Conservation (phyloP, 257 asterid genomes). For the Dorcoceras hygrometricum region DNA sequence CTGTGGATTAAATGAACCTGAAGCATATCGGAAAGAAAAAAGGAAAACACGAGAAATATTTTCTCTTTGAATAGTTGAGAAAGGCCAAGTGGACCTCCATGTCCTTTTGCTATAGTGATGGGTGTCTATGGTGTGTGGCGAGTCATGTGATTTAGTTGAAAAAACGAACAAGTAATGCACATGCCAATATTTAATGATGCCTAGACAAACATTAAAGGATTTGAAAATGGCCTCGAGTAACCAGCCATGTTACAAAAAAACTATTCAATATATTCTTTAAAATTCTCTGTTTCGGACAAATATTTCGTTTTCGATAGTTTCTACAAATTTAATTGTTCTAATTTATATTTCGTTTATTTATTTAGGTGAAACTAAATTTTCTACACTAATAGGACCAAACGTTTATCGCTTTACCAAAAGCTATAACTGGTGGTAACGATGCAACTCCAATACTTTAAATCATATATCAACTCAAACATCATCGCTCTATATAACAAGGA, state of each 20-base stretch:
- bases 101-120: background rate
- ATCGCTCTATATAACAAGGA: no score
- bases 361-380: no score
- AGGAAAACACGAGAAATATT: no score
- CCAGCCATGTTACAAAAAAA: background rate
- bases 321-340: background rate
- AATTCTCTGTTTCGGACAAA: background rate
- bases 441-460: no score
- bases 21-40: no score
- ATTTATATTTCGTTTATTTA: no score
- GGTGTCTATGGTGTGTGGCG: slow-evolving; percentile 30
- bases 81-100: slow-evolving; percentile 22
- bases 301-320: background rate
- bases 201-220: slow-evolving; percentile 11
- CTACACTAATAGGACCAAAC: no score
- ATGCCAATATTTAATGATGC: slow-evolving; percentile 25
- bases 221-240: background rate
- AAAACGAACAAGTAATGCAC: slow-evolving; percentile 35
- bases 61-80: background rate
- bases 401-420: no score
- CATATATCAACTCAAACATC: no score
- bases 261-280: background rate
- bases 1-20: no score
- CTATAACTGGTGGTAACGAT: no score
- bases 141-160: slow-evolving; percentile 29